A percentile compares a stretch with the other conserved stretches of the same genome.
These are phyloP conservation scores for Pseudopithomyces maydicus DNA, from an alignment of 2,329 filamentous ascomycete genomes.

Conservation along the genomic window DNA sequence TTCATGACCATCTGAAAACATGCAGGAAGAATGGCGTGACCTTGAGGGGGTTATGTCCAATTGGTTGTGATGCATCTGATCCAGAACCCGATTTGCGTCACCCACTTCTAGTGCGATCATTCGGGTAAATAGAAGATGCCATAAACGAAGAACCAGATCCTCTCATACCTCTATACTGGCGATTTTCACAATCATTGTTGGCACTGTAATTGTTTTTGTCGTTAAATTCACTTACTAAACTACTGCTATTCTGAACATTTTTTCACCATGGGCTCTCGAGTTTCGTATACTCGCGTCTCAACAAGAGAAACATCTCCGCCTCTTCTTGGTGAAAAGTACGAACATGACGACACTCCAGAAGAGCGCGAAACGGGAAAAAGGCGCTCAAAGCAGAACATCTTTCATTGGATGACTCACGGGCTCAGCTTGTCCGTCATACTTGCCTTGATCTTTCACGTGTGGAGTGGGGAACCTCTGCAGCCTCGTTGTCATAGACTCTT, in stretches of 20 bases:
- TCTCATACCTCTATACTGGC: no score
- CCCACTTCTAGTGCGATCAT: not conserved
- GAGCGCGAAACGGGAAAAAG: not conserved
- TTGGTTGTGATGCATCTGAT: not conserved
- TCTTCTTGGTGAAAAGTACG: not conserved
- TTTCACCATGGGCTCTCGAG: not conserved
- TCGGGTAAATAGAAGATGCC: not conserved
- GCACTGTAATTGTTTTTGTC: no score
- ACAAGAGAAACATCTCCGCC: not conserved
- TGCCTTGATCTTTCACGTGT: not conserved
- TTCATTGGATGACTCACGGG: not conserved
- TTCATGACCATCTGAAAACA: not conserved
- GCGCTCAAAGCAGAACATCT: not conserved
- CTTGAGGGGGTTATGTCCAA: not conserved
- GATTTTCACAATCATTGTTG: no score
- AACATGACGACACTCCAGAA: not conserved
- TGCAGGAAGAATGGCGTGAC: not conserved
- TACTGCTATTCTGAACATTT: no score
- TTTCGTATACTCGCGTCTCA: not conserved
- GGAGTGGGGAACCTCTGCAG: not conserved
- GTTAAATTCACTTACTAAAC: no score
- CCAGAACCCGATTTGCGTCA: not conserved
- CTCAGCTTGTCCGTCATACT: not conserved
- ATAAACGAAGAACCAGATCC: not conserved
- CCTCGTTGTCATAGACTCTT: not conserved